Conservation (phyloP, 805 yeast genomes). For the Metschnikowia gelsemii region DNA sequence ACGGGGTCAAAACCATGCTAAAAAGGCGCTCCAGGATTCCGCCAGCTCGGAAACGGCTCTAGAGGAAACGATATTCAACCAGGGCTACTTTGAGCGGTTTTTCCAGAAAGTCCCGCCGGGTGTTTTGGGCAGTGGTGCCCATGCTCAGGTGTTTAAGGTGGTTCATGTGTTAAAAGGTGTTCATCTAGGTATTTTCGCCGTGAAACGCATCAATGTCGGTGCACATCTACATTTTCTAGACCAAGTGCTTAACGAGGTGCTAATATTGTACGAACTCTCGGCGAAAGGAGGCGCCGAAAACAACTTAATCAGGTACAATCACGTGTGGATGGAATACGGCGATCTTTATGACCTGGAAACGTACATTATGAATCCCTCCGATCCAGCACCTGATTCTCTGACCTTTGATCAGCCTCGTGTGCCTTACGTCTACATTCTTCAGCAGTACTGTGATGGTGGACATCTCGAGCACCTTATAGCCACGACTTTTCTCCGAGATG, state of each 20-base stretch:
- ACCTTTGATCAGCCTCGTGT: constrained; percentile 26
- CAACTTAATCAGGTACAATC: constrained; percentile 80
- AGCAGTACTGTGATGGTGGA: constrained; percentile 89
- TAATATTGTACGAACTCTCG: constrained; percentile 58
- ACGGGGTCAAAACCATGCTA: constrained; percentile 5
- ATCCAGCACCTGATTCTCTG: not conserved
- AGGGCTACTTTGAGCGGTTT: constrained; percentile 76
- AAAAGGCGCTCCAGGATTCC: constrained; percentile 3
- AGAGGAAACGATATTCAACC: constrained; percentile 39
- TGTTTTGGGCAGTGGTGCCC: constrained; percentile 76
- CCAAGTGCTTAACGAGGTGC: constrained; percentile 74
- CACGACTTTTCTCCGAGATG: constrained; percentile 25
- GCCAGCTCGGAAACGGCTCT: not conserved
- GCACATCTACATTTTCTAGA: constrained; percentile 66
- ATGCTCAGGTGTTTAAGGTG: constrained; percentile 82
- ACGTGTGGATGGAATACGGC: constrained; percentile 83
- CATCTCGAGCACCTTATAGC: constrained; percentile 64
- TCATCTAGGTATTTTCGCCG: constrained; percentile 75
- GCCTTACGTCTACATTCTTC: constrained; percentile 77
- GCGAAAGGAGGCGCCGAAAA: constrained; percentile 42
- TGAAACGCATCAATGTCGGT: constrained; percentile 83
- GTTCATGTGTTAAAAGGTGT: constrained; percentile 74
- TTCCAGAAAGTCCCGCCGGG: constrained; percentile 55
- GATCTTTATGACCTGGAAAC: constrained; percentile 49
- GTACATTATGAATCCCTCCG: constrained; percentile 21